A percentile compares a stretch with the other conserved stretches of the same genome.
phyloP scores from a whole-genome alignment of 1,284 basidiomycete species.

The Pseudozyma hubeiensis region DNA sequence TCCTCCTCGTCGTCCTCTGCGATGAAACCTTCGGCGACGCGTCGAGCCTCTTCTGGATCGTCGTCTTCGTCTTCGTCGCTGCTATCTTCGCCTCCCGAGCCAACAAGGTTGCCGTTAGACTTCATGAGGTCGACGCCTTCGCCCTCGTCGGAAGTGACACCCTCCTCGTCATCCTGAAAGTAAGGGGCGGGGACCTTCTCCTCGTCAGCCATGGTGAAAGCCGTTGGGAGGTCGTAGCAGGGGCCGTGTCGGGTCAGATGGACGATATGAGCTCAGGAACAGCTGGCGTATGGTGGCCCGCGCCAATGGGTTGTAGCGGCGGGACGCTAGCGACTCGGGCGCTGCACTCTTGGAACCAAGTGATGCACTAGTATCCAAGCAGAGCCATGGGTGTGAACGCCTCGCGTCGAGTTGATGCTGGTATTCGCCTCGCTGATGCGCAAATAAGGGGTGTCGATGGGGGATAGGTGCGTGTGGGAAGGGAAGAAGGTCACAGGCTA shows the following conservation, averaged over 20 bases:
- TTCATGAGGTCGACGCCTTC: conserved; percentile 65
- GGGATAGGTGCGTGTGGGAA: background rate
- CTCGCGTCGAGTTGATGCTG: too few relatives aligned
- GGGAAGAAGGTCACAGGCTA: background rate
- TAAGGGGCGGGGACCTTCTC: conserved; percentile 42
- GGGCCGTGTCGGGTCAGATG: background rate
- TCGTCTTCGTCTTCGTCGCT: conserved; percentile 66
- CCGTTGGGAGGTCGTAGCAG: background rate
- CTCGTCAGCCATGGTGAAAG: conserved; percentile 38
- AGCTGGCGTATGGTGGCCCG: background rate
- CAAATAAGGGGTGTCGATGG: too few relatives aligned
- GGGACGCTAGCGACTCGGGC: too few relatives aligned
- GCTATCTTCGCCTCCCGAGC: conserved; percentile 58
- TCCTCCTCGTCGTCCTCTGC: conserved; percentile 67
- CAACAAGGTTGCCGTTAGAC: conserved; percentile 60
- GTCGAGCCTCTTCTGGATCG: conserved; percentile 66
- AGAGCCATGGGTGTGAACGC: too few relatives aligned
- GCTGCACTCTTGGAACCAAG: too few relatives aligned
- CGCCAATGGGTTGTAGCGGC: too few relatives aligned
- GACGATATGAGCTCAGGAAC: background rate
- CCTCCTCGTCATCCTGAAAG: conserved; percentile 57
- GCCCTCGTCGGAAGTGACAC: conserved; percentile 49
- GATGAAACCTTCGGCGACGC: conserved; percentile 67
- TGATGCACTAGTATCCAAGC: too few relatives aligned
- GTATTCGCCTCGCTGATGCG: background rate